A percentile compares a stretch with the other conserved stretches of the same genome.
Evolutionary conservation across 1,284 basidiomycete genomes (phyloP).

Genomic region (Afroboletus lepidellus): DNA sequence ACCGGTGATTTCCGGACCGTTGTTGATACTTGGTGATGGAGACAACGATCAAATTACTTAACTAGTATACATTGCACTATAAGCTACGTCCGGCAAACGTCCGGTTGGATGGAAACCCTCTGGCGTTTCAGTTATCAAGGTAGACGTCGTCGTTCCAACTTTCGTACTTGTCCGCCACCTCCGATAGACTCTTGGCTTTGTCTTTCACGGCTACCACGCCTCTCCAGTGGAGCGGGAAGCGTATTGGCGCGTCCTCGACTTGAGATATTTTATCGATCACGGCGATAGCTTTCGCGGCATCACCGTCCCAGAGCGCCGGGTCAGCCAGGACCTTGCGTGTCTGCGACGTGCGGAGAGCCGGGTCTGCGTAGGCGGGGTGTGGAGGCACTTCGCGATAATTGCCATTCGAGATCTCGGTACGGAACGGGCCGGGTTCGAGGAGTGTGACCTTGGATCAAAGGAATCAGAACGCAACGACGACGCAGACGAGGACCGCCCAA

Average conservation of each 20-base stretch:
- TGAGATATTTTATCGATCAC: conserved; percentile 20
- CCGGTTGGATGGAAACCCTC: not conserved
- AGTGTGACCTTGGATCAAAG: conserved; percentile 16
- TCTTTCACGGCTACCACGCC: conserved; percentile 10
- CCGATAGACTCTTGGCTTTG: conserved; percentile 21
- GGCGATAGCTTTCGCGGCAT: conserved; percentile 15
- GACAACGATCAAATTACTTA: too few species aligned
- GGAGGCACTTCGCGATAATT: conserved; percentile 3
- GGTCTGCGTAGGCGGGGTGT: conserved; percentile 26
- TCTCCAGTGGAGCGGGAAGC: conserved; percentile 21
- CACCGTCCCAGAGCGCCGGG: conserved; percentile 9
- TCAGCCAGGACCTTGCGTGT: conserved; percentile 1
- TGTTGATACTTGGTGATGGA: too few species aligned
- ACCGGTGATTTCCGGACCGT: too few species aligned
- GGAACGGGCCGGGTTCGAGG: conserved; percentile 26
- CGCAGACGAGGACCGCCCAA: too few species aligned
- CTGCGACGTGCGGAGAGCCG: not conserved
- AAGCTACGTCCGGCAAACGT: too few species aligned
- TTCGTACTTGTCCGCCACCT: conserved; percentile 18
- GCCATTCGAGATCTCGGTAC: conserved; percentile 11
- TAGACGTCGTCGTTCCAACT: conserved; percentile 25
- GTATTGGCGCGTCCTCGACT: conserved; percentile 19
- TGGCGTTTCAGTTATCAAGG: conserved; percentile 1
- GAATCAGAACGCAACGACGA: not conserved
- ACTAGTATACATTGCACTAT: too few species aligned